These are phyloP conservation scores for Pleurotus pulmonarius DNA, from an alignment of 768 basidiomycete genomes.

Conservation along the genomic window DNA sequence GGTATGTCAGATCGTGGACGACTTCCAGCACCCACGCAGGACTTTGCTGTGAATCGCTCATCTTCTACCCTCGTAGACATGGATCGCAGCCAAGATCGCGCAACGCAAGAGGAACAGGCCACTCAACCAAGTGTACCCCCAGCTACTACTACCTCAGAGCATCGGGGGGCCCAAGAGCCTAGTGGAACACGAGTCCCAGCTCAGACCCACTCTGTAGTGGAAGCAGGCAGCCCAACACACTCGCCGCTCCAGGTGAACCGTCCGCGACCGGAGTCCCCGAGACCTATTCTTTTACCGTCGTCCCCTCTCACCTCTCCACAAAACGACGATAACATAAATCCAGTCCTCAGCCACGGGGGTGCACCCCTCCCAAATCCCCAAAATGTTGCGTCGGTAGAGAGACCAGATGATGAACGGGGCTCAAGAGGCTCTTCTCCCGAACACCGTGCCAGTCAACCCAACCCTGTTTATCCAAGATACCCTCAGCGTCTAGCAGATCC, in stretches of 20 bases:
- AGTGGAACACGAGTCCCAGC: no score
- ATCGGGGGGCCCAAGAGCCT: no score
- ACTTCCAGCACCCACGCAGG: not conserved
- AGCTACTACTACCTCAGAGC: not conserved
- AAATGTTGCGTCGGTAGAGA: not conserved
- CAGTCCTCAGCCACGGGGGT: not conserved
- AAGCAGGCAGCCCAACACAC: not conserved
- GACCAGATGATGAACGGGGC: not conserved
- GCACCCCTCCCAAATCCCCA: not conserved
- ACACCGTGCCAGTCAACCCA: not conserved
- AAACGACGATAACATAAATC: not conserved
- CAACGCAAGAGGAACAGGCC: not conserved
- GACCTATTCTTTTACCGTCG: constrained; percentile 4
- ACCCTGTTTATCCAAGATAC: not conserved
- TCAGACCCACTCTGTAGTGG: no score
- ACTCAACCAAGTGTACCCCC: not conserved
- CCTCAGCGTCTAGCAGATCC: constrained; percentile 1
- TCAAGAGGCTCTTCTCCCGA: not conserved
- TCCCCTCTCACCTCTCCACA: no score
- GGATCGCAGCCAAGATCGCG: constrained; percentile 4
- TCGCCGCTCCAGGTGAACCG: not conserved
- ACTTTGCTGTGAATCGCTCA: not conserved
- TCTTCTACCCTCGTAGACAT: not conserved
- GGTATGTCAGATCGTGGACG: constrained; percentile 1
- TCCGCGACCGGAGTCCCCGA: not conserved